Evolutionary conservation across 345 rosid species (phyloP), one percentile per base, ranked within the genome.

Genomic region (Cardamine occulta): DNA sequence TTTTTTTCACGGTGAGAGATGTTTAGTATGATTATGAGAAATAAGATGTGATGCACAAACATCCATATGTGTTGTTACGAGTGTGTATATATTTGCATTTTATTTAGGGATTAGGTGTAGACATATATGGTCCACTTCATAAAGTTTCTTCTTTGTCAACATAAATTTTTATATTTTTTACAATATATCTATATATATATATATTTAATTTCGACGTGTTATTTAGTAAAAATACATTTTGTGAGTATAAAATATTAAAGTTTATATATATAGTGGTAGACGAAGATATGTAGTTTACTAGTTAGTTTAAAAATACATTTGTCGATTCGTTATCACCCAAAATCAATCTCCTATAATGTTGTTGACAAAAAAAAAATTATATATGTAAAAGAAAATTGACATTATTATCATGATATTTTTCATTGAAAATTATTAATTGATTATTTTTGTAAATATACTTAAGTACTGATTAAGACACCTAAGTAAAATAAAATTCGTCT

Each of bases 121-220:
- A 77, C 76, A 71, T 70, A 48, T 48, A 71, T 77, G 80, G 76
- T 72, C 80, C 80, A 77, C 76, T 37, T 77, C 76, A 37, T 77
- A 71, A 77, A 77, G 80, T 71, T 77, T 56, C 63, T 44, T 76
- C 80, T 70, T 70, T 70, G 80, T 76, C 80, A 76, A 76, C 75
- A 76, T 70, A 23, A 54, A 45, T 70, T 44, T 72, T 31, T 10
- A 48, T 74, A 58, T 47, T 1, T 2, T 18, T 66, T 66, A 55
- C 34, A 1, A 9, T 59, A 8, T 35, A 26, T 31, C 0, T 31
- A 6, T 31, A 32, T 34, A 7, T 37, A 12, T 7, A 31, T 57
- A 3, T 32, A 31, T 59, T 34, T 0, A 59, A 0, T 4, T 59
- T 11, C 13, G 28, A 59, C 28, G 45, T 32, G 44, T 4, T 26